Conservation (phyloP, 805 yeast species). For the Yamadazyma olivae region DNA sequence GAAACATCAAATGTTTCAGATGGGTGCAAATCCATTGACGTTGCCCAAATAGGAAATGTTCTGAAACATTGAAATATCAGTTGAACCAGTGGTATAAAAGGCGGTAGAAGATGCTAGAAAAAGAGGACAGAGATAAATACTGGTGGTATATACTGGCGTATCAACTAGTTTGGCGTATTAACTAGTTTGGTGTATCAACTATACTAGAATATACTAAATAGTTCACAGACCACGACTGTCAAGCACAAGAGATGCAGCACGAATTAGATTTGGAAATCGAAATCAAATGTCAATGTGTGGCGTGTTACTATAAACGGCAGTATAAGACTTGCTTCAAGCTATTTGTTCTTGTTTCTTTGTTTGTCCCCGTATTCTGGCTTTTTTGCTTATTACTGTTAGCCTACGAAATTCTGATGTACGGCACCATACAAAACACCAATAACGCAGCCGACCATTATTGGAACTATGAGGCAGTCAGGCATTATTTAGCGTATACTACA, state of each 20-base stretch:
- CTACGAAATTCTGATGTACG: conserved; percentile 1
- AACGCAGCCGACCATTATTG: not conserved
- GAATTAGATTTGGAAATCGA: conserved; percentile 1
- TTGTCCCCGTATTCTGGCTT: conserved; percentile 3
- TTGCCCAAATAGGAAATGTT: conserved; percentile 3
- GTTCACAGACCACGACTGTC: too few relatives aligned
- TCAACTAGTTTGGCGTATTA: too few relatives aligned
- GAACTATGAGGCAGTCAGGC: not conserved
- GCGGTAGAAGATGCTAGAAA: too few relatives aligned
- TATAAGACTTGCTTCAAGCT: not conserved
- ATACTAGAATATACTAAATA: too few relatives aligned
- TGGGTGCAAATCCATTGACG: conserved; percentile 4
- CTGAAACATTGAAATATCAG: too few relatives aligned
- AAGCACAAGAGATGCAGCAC: too few relatives aligned
- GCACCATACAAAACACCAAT: conserved; percentile 1
- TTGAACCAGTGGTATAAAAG: too few relatives aligned
- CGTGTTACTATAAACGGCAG: conserved; percentile 1
- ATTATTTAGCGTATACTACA: conserved; percentile 3
- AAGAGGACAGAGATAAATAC: too few relatives aligned
- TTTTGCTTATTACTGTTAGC: not conserved
- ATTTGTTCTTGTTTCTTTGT: not conserved
- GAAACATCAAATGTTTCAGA: too few relatives aligned
- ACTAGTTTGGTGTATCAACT: too few relatives aligned
- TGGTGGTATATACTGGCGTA: too few relatives aligned
- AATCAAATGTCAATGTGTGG: conserved; percentile 3